A percentile compares a stretch with the other conserved stretches of the same genome.
phyloP scores from a whole-genome alignment of 495 filamentous ascomycete genomes.

The Pyronema omphalodes region DNA sequence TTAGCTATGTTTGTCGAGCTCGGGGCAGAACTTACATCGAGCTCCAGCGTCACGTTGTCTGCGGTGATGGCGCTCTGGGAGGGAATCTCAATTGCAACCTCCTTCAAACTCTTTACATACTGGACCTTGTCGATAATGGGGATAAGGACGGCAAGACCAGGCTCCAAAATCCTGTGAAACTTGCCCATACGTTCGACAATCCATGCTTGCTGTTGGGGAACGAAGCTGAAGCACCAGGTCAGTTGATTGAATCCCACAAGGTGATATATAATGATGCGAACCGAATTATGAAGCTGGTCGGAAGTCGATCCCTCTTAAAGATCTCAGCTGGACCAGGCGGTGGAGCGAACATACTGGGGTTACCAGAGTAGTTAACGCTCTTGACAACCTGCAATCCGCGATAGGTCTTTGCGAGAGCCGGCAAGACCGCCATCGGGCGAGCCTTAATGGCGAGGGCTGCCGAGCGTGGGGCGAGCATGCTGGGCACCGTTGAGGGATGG shows the following conservation, averaged over 20 bases:
- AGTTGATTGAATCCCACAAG: neutral
- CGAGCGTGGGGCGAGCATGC: neutral
- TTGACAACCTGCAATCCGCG: neutral
- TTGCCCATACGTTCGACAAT: constrained; percentile 98
- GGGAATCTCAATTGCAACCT: constrained; percentile 87
- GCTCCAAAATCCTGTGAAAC: constrained; percentile 78
- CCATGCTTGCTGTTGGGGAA: constrained; percentile 98
- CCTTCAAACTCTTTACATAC: constrained; percentile 94
- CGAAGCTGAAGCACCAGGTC: constrained; percentile 35
- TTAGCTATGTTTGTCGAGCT: neutral
- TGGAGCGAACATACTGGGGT: neutral
- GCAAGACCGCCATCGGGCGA: neutral
- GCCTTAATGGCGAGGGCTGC: neutral
- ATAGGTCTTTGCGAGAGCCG: neutral
- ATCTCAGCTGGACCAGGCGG: constrained; percentile 24
- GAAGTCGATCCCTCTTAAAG: constrained; percentile 45
- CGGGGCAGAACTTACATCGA: constrained; percentile 37
- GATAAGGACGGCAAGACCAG: constrained; percentile 72
- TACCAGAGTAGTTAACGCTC: neutral
- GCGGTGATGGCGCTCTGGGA: constrained; percentile 93
- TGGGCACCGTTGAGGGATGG: neutral
- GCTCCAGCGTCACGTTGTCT: constrained; percentile 91
- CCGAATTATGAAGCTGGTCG: constrained; percentile 84
- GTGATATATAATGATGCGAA: constrained; percentile 1
- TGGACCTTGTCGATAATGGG: constrained; percentile 91